A percentile compares a stretch with the other conserved stretches of the same genome.
Conservation (phyloP, 441 rosid genomes). For the Gossypium schwendimanii region DNA sequence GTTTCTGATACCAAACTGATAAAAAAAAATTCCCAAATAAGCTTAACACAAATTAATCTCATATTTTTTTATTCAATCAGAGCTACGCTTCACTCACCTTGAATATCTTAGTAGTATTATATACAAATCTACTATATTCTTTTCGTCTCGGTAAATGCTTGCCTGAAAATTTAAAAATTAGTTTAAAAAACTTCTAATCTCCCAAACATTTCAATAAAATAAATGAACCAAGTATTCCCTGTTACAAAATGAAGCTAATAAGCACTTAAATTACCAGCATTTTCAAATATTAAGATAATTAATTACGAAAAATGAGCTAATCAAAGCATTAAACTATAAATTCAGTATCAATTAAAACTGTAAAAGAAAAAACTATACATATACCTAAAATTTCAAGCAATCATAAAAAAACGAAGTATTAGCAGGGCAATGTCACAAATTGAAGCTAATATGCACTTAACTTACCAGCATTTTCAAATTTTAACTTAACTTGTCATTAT, state of each 20-base stretch:
- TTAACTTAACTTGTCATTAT: background rate
- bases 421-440: background rate
- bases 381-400: background rate
- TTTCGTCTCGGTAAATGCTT: constrained; percentile 69
- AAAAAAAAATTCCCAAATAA: constrained; percentile 14
- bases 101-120: constrained; percentile 85
- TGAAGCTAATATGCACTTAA: background rate
- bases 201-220: background rate
- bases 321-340: background rate
- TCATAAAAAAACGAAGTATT: background rate
- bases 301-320: background rate
- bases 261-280: background rate
- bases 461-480: background rate
- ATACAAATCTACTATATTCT: constrained; percentile 84
- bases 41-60: constrained; percentile 7
- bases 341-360: background rate
- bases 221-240: background rate
- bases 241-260: background rate
- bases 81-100: constrained; percentile 39
- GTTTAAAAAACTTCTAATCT: background rate
- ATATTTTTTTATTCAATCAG: background rate
- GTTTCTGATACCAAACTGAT: constrained; percentile 85
- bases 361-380: background rate
- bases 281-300: background rate
- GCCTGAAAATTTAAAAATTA: constrained; percentile 40